Percentiles rank a stretch among this genome's conserved stretches.
phyloP scores from a whole-genome alignment of 176 grass and related monocot species.

The Oryza coarctata region DNA sequence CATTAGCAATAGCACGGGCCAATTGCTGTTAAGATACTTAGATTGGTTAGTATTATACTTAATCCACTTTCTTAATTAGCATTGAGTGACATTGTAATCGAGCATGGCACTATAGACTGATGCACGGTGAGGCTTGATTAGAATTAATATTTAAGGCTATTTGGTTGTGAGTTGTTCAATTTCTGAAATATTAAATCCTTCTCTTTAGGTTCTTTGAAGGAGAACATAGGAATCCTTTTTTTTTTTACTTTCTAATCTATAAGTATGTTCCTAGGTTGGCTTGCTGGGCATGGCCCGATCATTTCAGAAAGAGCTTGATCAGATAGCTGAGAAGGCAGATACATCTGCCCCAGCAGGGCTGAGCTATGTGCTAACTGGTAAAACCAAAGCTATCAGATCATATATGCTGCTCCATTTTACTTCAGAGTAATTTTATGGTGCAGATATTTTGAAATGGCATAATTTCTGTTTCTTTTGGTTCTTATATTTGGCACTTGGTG shows the following conservation, averaged over 20 bases:
- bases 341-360: conserved; percentile 89
- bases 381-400: neutral
- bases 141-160: neutral
- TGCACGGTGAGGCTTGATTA: neutral
- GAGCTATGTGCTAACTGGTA: conserved; percentile 88
- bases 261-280: conserved; percentile 66
- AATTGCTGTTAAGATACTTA: neutral
- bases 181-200: neutral
- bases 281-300: conserved; percentile 91
- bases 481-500: neutral
- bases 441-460: neutral
- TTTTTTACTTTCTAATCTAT: conserved; percentile 21
- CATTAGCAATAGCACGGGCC: neutral
- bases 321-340: conserved; percentile 90
- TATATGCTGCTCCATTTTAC: conserved; percentile 5
- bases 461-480: neutral
- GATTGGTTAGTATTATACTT: neutral
- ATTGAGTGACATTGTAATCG: neutral
- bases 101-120: neutral
- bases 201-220: neutral
- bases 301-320: conserved; percentile 95
- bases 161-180: conserved; percentile 1
- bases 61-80: neutral
- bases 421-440: conserved; percentile 12
- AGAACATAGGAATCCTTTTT: neutral